Evolutionary conservation across 2,329 filamentous ascomycete species (phyloP).

Genomic region (Nothophaeocryptopus gaeumannii): DNA sequence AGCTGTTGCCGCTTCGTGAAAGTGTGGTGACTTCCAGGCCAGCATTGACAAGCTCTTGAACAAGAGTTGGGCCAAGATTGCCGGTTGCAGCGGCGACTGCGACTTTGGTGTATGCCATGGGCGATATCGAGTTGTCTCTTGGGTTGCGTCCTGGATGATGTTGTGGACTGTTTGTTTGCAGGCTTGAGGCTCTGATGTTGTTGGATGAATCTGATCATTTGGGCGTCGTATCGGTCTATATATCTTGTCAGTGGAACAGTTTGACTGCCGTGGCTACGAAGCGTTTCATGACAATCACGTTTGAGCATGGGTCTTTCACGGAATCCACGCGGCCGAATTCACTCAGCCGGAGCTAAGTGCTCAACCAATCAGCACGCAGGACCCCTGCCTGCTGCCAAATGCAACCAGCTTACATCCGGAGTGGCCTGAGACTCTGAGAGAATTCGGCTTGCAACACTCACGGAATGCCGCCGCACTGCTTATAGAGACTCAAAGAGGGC

Average conservation of each 20-base stretch:
- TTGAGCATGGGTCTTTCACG: background rate
- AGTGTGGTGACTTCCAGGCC: constrained; percentile 48
- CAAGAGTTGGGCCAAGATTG: constrained; percentile 42
- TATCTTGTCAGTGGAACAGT: background rate
- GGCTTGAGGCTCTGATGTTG: background rate
- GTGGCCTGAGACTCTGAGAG: background rate
- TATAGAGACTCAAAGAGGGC: background rate
- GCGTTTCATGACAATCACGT: background rate
- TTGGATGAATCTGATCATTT: too few relatives aligned
- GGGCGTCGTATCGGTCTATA: background rate
- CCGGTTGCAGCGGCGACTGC: constrained; percentile 38
- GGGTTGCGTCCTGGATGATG: background rate
- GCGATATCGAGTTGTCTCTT: background rate
- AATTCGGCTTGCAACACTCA: background rate
- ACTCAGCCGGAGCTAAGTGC: too few relatives aligned
- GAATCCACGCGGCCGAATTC: background rate
- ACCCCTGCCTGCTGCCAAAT: too few relatives aligned
- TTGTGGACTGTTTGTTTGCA: background rate
- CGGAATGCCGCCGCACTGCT: constrained; percentile 4
- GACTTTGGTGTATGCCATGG: constrained; percentile 26
- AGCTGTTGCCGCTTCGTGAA: constrained; percentile 42
- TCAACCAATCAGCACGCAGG: too few relatives aligned
- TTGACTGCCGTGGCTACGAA: background rate
- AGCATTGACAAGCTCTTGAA: constrained; percentile 41
- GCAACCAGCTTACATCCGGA: background rate